These are phyloP conservation scores for Carex sylvatica DNA, from an alignment of 202 grass and related monocot genomes.

Conservation along the genomic window DNA sequence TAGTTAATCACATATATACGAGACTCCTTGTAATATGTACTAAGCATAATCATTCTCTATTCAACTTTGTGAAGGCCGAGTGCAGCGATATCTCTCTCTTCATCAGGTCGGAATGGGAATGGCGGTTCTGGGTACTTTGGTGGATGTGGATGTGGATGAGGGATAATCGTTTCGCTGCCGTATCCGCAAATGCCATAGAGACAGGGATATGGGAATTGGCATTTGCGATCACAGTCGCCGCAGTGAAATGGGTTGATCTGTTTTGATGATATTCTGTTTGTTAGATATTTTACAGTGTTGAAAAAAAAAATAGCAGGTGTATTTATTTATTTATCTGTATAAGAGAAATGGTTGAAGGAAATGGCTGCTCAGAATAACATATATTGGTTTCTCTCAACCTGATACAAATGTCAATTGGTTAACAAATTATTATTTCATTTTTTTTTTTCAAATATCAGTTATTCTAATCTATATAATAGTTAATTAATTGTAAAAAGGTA, in stretches of 20 bases:
- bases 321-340: not conserved
- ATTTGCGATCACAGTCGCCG: constrained; percentile 26
- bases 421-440: not conserved
- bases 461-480: not conserved
- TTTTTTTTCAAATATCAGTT: not conserved
- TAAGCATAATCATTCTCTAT: not conserved
- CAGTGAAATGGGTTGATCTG: constrained; percentile 24
- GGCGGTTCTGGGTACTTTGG: constrained; percentile 15
- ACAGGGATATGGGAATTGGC: constrained; percentile 12
- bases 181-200: constrained; percentile 29
- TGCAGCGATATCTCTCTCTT: not conserved
- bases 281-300: not conserved
- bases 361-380: not conserved
- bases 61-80: not conserved
- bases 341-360: not conserved
- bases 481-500: not conserved
- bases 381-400: not conserved
- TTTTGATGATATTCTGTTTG: not conserved
- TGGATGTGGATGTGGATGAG: not conserved
- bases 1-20: not conserved
- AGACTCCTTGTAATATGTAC: not conserved
- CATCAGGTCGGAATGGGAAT: not conserved
- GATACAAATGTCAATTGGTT: not conserved
- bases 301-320: not conserved
- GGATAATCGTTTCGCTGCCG: not conserved